Evolutionary conservation across 148 eudicot genomes (phyloP).

Genomic region (Rhododendron williamsianum): DNA sequence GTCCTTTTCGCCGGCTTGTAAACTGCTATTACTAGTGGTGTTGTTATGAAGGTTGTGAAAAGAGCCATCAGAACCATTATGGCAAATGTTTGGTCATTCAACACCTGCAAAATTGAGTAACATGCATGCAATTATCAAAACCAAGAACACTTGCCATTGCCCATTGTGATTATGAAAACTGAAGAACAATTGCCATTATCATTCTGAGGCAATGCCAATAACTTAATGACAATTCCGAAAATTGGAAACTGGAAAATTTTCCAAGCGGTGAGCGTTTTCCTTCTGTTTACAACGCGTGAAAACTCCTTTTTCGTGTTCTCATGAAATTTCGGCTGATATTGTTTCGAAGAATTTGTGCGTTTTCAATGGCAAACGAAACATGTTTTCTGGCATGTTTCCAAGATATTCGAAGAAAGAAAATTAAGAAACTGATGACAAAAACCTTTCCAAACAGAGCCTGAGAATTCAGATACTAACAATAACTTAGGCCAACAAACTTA

Average conservation of each 20-base stretch:
- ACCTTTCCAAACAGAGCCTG: background rate
- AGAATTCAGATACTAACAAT: background rate
- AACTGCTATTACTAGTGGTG: conserved; percentile 57
- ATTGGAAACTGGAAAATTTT: background rate
- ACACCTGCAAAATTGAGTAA: conserved; percentile 36
- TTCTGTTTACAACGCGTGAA: no score
- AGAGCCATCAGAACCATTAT: conserved; percentile 78
- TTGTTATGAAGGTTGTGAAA: conserved; percentile 77
- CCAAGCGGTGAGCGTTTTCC: background rate
- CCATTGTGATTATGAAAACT: background rate
- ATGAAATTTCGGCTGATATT: no score
- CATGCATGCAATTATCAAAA: background rate
- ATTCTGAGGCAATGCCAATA: no score
- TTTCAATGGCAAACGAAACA: background rate
- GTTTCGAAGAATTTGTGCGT: no score
- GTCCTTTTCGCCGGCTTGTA: conserved; percentile 60
- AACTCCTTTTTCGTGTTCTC: no score
- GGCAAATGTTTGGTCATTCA: conserved; percentile 81
- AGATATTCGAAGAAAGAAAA: background rate
- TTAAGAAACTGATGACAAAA: background rate
- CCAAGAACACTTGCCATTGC: background rate
- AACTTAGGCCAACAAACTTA: conserved; percentile 1
- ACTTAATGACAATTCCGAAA: no score
- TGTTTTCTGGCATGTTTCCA: no score
- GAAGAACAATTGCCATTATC: no score